Conservation (phyloP, 495 filamentous ascomycete species). For the Aspergillus nanangensis region DNA sequence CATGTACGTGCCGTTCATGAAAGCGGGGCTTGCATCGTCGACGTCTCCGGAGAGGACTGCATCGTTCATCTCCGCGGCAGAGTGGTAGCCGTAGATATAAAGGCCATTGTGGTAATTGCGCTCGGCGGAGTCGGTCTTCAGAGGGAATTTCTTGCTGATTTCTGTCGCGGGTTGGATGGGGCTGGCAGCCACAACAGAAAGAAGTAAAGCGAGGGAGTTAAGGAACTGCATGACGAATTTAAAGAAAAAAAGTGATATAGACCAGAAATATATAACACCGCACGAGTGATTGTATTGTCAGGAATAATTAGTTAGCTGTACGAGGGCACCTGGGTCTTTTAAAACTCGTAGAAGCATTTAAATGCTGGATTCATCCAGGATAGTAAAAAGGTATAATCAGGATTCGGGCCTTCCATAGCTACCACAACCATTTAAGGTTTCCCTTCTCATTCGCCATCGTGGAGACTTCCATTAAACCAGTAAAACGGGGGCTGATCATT, state of each 20-base stretch:
- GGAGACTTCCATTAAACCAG: no score
- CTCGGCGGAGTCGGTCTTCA: constrained; percentile 37
- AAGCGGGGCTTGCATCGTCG: constrained; percentile 23
- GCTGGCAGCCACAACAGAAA: constrained; percentile 22
- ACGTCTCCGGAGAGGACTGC: constrained; percentile 30
- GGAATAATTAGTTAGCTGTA: no score
- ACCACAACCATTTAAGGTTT: neutral
- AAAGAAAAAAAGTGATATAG: constrained; percentile 1
- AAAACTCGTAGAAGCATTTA: no score
- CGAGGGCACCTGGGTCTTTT: no score
- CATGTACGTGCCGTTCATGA: constrained; percentile 39
- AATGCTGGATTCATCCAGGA: neutral
- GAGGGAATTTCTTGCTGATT: constrained; percentile 29
- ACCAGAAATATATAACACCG: constrained; percentile 1
- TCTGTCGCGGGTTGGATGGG: constrained; percentile 9
- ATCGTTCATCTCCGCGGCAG: constrained; percentile 43
- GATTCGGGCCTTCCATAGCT: no score
- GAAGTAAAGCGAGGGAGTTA: constrained; percentile 23
- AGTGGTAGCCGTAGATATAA: constrained; percentile 45
- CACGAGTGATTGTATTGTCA: no score
- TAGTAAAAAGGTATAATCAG: constrained; percentile 1
- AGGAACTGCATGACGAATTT: constrained; percentile 30
- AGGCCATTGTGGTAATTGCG: constrained; percentile 36
- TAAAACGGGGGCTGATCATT: no score
- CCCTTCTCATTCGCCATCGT: no score